Evolutionary conservation across 164 flowering plant species (phyloP), one percentile per base, ranked within the genome.

Genomic region (Macadamia tetraphylla): DNA sequence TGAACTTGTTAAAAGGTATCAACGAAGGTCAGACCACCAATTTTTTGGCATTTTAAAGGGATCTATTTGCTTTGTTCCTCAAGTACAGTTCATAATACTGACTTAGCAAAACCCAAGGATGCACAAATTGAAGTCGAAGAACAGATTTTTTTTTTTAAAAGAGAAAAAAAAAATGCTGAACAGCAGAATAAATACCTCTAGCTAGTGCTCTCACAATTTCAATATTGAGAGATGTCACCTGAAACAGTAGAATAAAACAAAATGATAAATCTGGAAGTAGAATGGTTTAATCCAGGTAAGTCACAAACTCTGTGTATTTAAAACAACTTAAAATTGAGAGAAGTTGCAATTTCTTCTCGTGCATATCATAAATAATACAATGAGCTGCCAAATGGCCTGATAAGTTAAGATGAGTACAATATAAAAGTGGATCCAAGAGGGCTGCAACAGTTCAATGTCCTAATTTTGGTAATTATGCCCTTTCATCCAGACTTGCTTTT

Each of bases 191-290:
- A 48, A 59, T 83, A 94, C 97, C 98, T 85, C 83, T 79, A 48
- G 98, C 97, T 31, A 94, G 87, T 42, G 97, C 90, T 80, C 98
- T 88, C 31, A 94, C 97, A 73, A 94, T 84, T 80, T 92, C 93
- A 81, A 85, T 90, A 79, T 94, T 92, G 48, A 94, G 95, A 35
- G 87, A 79, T 62, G 95, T 88, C 53, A 94, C 98, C 98, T 94
- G 88, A 74, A 77, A 74, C 51, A 12, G 49, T 31, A 32, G 35
- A 76, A 68, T 73, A 6, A 70, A 56, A 23, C 1, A 58, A 42
- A 51, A 35, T 49, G 35, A 11, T 13, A 58, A 60, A 71, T n/a
- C 18, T 46, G 29, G 44, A 23, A 40, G 52, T 23, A 30, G 29
- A 52, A 14, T 11, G 30, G 29, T 30, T 42, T 3, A 53, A 64